Evolutionary conservation across 371 early-diverging fungal species (phyloP), one percentile per base, ranked within the genome.

Genomic region (Haplosporangium sp.): DNA sequence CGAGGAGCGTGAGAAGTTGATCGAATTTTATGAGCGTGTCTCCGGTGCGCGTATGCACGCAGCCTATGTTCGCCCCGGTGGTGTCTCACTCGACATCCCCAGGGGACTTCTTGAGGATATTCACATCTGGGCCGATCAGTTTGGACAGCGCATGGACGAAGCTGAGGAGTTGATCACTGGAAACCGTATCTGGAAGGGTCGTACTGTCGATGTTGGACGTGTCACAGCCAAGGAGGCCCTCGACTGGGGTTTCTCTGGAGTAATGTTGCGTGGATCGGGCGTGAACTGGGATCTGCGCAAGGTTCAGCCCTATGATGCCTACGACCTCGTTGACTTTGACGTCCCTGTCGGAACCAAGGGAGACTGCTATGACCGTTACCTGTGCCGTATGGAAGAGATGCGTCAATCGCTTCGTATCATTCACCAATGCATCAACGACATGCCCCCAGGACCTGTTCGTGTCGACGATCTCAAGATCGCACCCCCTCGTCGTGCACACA

Each of bases 21-120:
- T 98, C 94, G 99, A 98, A 86, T 98, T 96, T 81, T 98, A 98
- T 84, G 99, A 98, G 81, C 95, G 99, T 83, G 97, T 97, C 53
- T 96, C 95, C 12, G 99, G 99, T 46, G 98, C 99, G 38, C 96
- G 99, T 83, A 95, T 98, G 91, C 99, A 98, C 86, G 92, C 97
- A 43, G 96, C 96, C 58, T 98, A 98, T 74, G 95, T 98, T 60
- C 93, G 99, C 54, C 98, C 98, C 18, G 99, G 98, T 51, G 99
- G 99, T 80, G 99, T 98, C 18, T 88, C 97, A 2, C 86, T 92
- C 43, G 99, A 98, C 79, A 72, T 98, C 61, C 99, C 99, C 43
- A 86, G 93, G 55, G 98, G 98, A 21, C 83, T 98, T 36, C 81
- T 98, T 86, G 94, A 97, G 70, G 99, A 98, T 83, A 97, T 98